Conservation (phyloP, 148 eudicot genomes). For the Diospyros lotus region DNA sequence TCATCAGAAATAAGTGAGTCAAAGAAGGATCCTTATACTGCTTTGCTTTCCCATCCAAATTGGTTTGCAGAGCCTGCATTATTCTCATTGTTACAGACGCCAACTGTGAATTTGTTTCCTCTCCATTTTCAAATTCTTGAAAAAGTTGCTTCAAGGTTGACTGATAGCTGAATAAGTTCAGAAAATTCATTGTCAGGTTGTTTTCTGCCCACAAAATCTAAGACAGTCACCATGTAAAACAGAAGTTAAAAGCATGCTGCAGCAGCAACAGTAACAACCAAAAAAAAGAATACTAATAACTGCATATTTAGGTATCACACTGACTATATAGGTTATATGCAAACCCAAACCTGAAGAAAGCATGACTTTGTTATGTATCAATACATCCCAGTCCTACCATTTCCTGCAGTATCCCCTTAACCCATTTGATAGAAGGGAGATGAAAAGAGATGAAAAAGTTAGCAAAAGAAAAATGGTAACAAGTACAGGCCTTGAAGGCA, state of each 20-base stretch:
- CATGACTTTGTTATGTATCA: not conserved
- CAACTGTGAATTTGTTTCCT: conserved; percentile 68
- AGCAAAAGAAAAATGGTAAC: too few species aligned
- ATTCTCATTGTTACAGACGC: conserved; percentile 89
- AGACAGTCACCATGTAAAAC: not conserved
- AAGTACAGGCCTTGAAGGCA: too few species aligned
- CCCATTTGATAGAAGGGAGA: not conserved
- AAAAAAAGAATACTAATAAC: not conserved
- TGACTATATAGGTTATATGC: not conserved
- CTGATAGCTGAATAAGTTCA: conserved; percentile 59
- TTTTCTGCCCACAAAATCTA: not conserved
- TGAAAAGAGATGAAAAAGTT: too few species aligned
- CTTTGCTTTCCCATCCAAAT: conserved; percentile 91
- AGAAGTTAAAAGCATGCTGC: not conserved
- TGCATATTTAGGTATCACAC: not conserved
- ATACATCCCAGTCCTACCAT: too few species aligned
- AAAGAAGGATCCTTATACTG: conserved; percentile 90
- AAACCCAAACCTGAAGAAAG: not conserved
- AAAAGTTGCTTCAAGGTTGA: conserved; percentile 97
- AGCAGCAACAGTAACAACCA: not conserved
- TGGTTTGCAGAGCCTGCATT: conserved; percentile 98
- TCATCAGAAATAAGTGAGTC: conserved; percentile 90
- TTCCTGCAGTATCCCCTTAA: not conserved
- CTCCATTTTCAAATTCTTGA: conserved; percentile 75
- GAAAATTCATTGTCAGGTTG: conserved; percentile 11